Conservation (phyloP, 1,284 basidiomycete genomes). For the Cerioporus squamosus region DNA sequence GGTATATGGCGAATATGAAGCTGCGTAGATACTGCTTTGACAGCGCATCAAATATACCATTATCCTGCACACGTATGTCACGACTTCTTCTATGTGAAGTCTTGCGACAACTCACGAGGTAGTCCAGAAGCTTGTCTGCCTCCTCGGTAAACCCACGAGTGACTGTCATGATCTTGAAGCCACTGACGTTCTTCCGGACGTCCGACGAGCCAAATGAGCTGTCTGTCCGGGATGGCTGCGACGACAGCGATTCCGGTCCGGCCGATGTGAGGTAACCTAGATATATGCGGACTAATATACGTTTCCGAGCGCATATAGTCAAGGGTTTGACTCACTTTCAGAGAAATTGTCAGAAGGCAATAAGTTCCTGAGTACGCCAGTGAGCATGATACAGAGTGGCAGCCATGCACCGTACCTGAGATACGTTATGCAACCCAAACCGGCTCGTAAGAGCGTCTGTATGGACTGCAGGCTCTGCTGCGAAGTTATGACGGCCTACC, state of each 20-base stretch:
- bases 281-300: conserved; percentile 11
- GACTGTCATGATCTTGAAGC: conserved; percentile 71
- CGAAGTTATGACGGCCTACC: conserved; percentile 52
- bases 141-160: conserved; percentile 77
- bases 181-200: conserved; percentile 47
- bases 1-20: conserved; percentile 82
- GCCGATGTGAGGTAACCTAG: conserved; percentile 60
- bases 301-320: conserved; percentile 10
- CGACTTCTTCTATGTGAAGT: conserved; percentile 10
- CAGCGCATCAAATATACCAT: conserved; percentile 80
- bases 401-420: conserved; percentile 51
- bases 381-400: conserved; percentile 2
- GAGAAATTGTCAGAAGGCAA: conserved; percentile 81
- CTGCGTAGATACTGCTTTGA: conserved; percentile 77
- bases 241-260: conserved; percentile 45
- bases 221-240: conserved; percentile 41
- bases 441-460: conserved; percentile 72
- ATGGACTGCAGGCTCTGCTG: conserved; percentile 69
- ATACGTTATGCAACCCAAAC: conserved; percentile 78
- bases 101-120: conserved; percentile 53
- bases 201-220: conserved; percentile 34
- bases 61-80: conserved; percentile 57
- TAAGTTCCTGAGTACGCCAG: conserved; percentile 53
- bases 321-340: conserved; percentile 51
- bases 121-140: conserved; percentile 79